Conservation (phyloP, 75 land plant genomes). For the Cunninghamia lanceolata region DNA sequence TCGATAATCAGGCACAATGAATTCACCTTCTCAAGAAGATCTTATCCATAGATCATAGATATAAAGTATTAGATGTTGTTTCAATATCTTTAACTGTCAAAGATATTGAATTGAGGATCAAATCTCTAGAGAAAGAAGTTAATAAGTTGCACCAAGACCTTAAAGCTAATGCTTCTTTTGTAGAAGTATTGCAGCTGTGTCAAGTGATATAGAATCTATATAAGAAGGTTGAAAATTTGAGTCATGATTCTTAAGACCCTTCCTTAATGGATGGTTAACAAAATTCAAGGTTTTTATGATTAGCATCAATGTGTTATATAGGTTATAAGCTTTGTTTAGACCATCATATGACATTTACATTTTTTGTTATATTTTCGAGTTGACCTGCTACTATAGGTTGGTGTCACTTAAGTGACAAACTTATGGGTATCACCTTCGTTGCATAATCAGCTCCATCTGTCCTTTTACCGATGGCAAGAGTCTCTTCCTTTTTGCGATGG, state of each 20-base stretch:
- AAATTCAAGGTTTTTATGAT: not conserved
- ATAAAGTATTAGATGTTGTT: slow-evolving; percentile 27
- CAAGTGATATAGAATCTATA: slow-evolving; percentile 25
- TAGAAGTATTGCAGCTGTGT: slow-evolving; percentile 31
- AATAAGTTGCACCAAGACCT: slow-evolving; percentile 26
- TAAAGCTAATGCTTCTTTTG: slow-evolving; percentile 24
- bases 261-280: not conserved
- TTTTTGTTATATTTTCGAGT: too few relatives aligned
- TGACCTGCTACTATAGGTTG: too few relatives aligned
- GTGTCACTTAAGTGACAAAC: too few relatives aligned
- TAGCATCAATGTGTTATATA: not conserved
- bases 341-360: too few relatives aligned
- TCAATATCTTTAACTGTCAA: slow-evolving; percentile 15
- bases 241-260: not conserved
- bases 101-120: slow-evolving; percentile 31
- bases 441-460: too few relatives aligned
- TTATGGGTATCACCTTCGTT: too few relatives aligned
- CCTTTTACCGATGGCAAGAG: too few relatives aligned
- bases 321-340: too few relatives aligned
- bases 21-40: slow-evolving; percentile 19
- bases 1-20: slow-evolving; percentile 5
- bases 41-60: slow-evolving; percentile 27
- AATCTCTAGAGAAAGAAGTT: slow-evolving; percentile 30
- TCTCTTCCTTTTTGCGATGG: too few relatives aligned
- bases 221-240: slow-evolving; percentile 12